Base-by-base conservation (phyloP, 176 grass and related monocot species). In the Ensete glaucum region DNA sequence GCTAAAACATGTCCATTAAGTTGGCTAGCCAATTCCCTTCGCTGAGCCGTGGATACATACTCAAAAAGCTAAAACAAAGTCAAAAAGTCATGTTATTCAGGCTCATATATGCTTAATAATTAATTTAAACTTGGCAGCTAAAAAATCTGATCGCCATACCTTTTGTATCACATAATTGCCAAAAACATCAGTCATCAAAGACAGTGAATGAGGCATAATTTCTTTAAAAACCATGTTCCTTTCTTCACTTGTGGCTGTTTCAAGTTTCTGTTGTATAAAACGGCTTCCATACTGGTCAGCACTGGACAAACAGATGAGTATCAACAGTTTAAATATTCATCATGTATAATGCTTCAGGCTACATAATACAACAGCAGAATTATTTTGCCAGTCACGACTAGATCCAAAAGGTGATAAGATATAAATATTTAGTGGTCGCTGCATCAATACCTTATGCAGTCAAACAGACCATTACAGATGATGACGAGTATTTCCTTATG, bases 181-280 rank as follows among this genome's bases (percentile, higher is more conserved):
- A 71, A 71, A 71, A 13, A 71, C 69, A 71, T 71, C 69, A 71
- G 69, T 71, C 69, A 53, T 71, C 48, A 71, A 43, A 71, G 69
- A 50, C 34, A 71, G 15, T 52, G 69, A 13, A 52, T 71, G 69
- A 50, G 49, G 69, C 69, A 71, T 71, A 19, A 71, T 71, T 29
- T 71, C 69, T 19, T 71, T 2, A 71, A 71, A 71, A 53, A 71
- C 49, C 69, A 71, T 71, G 15, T 71, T 71, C 51, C 51, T 71
- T n/a, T 71, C 69, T 71, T 71, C 69, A 23, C 15, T 50, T 13
- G 69, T 71, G 27, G 69, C 69, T 52, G 69, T 71, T 52, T 71
- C 69, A 71, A 71, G 69, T 71, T 71, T 71, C 50, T 71, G 69
- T 22, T 71, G 69, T 51, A 71, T 71, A 20, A 71, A 71, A 71